Evolutionary conservation across 2,329 filamentous ascomycete species (phyloP).

Genomic region (Aspergillus arachidicola): DNA sequence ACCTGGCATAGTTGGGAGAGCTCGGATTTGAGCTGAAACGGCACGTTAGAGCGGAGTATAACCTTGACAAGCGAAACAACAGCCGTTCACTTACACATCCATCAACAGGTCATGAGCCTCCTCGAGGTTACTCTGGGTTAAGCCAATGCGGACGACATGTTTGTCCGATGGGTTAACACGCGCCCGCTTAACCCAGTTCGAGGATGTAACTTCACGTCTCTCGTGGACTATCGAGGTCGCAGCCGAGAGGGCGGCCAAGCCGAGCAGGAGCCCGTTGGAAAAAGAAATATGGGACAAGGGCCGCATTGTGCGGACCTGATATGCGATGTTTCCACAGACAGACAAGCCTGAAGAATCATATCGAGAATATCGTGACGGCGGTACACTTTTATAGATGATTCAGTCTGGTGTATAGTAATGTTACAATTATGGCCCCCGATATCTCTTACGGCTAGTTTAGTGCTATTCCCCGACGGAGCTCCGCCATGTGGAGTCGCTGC

Average conservation of each 20-base stretch:
- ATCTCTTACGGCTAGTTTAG: not conserved
- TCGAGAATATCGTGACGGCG: too few species aligned
- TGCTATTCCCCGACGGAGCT: not conserved
- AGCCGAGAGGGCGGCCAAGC: not conserved
- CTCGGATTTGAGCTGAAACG: slow-evolving; percentile 33
- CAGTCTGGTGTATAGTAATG: not conserved
- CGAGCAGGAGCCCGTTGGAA: not conserved
- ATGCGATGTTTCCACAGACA: not conserved
- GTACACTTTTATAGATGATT: not conserved
- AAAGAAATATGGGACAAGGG: not conserved
- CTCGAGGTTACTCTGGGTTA: slow-evolving; percentile 32
- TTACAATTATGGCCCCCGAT: not conserved
- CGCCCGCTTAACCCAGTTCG: not conserved
- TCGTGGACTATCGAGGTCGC: not conserved
- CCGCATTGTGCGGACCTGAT: not conserved
- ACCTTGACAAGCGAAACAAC: not conserved
- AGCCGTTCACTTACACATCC: slow-evolving; percentile 29
- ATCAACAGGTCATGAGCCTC: slow-evolving; percentile 33
- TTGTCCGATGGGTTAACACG: not conserved
- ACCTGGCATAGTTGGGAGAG: slow-evolving; percentile 40
- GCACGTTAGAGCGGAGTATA: too few species aligned
- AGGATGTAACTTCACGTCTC: not conserved
- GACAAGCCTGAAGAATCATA: not conserved
- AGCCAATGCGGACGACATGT: slow-evolving; percentile 26
- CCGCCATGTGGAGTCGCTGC: not conserved